Base-by-base conservation (phyloP, 768 basidiomycete genomes). In the Tricholoma saponaceum region DNA sequence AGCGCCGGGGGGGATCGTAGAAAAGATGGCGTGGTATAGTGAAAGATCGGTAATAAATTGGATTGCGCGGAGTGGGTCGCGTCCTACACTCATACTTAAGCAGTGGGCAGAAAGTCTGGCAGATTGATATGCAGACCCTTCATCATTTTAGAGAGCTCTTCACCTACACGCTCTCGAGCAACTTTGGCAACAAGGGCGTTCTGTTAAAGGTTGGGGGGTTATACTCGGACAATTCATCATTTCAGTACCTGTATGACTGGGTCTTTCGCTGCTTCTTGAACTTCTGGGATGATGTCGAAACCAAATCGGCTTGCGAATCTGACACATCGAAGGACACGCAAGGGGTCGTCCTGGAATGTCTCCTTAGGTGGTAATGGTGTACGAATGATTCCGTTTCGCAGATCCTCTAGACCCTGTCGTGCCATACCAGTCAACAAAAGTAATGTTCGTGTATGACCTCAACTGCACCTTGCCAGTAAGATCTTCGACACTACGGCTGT, bases 141-240 rank as follows among this genome's bases (percentile, higher is more conserved):
- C 68, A 98, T 80, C 91, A 98, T 98, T 70, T 98, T 99, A 60
- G 89, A 83, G 13, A 98, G 66, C 70, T 99, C 97, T 60, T 90
- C 90, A 0, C 95, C 95, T 5, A 95, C 84, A 16, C 97, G 83
- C 73, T 98, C 97, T 52, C 92, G 83, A 32, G 89, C 89, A 47
- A 99, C 90, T 69, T 98, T 97, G 1, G 76, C 77, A 9, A 83
- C 74, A 14, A 97, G 72, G 0, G 86, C 89, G 50, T 80, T 73
- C 93, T 77, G 58, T 83, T 23, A 26, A 56, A 35, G 33, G 9
- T 43, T 6, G 54, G 57, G 58, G 52, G 75, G 72, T 63, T 76
- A 72, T 14, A 35, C 26, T 51, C n/a, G 32, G 56, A 56, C 4
- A 5, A 10, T 50, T 1, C 14, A 22, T 12, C 18, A 32, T 14